Evolutionary conservation across 148 eudicot species (phyloP), one percentile per base, ranked within the genome.

Genomic region (Chenopodium quinoa): DNA sequence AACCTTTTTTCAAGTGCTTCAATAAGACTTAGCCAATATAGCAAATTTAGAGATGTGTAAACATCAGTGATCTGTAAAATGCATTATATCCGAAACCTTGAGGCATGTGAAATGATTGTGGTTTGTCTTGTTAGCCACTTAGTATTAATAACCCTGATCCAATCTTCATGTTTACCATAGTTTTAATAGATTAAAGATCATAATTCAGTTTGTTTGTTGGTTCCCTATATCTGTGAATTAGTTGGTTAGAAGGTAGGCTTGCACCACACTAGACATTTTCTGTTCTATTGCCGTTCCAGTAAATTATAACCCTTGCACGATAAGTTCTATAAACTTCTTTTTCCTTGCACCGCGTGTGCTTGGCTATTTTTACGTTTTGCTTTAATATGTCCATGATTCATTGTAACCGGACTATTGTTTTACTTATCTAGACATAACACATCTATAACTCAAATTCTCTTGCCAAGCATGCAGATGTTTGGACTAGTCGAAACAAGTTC

Each of bases 51-150:
- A 50, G 4, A 71, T 19, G 10, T 7, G 48, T 19, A 71, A 56
- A 14, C 74, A 71, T 71, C 74, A 71, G 6, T 29, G 25, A n/a
- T 22, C 46, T 31, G 72, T 20, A 25, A 1, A 68, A 22, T 44
- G 50, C 75, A 37, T 22, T 10, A 80, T 62, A 34, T 80, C 44
- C 9, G 13, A 40, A 72, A 80, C 17, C 58, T 25, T 40, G 14
- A 52, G 40, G 50, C 76, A 80, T 71, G 82, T 80, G 76, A 71
- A 71, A 37, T 80, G 52, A 70, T 71, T 80, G 48, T 60, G 17
- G 32, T 60, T 80, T 46, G 58, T 60, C 56, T 71, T 32, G 58
- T 17, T 4, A 8, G n/a, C 17, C 4, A 23, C 58, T 31, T 25
- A 2, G n/a, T 13, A 7, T 7, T 62, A 20, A 40, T 48, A 71